Conservation (phyloP, 331 rosid genomes). For the Malus hybrid region DNA sequence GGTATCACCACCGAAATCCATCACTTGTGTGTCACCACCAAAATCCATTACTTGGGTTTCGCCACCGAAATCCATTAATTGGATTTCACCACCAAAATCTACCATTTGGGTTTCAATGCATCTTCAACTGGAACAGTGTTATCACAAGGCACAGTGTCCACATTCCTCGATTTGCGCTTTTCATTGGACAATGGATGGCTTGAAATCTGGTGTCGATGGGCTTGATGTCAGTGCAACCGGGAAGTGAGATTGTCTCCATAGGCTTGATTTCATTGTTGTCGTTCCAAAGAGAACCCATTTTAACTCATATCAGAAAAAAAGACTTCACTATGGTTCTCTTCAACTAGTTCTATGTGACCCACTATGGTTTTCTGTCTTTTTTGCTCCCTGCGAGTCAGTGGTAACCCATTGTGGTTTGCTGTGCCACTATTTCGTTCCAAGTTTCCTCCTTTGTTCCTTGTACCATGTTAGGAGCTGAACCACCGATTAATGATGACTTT, state of each 20-base stretch:
- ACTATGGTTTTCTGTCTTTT: no score
- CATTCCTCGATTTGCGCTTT: not conserved
- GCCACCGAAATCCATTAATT: not conserved
- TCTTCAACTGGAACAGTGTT: constrained; percentile 15
- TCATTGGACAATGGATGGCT: constrained; percentile 18
- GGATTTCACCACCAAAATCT: constrained; percentile 25
- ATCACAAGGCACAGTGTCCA: constrained; percentile 23
- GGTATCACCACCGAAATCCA: constrained; percentile 40
- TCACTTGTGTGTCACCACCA: constrained; percentile 30
- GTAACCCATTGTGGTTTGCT: no score
- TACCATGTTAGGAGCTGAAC: no score
- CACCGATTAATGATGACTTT: no score
- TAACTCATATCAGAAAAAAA: constrained; percentile 1
- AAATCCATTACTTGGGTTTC: constrained; percentile 47
- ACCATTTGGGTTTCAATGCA: constrained; percentile 31
- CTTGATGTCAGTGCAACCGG: constrained; percentile 9
- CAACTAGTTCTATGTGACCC: no score
- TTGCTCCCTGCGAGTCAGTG: no score
- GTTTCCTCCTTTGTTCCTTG: no score
- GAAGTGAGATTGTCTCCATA: not conserved
- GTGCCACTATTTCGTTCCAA: no score
- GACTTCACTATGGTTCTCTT: no score
- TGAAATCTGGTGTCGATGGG: constrained; percentile 20
- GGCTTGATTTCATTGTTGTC: constrained; percentile 13
- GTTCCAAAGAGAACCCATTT: constrained; percentile 26